Evolutionary conservation across 208 protist species (phyloP), one percentile per base, ranked within the genome.

Genomic region (Angomonas desouzai): DNA sequence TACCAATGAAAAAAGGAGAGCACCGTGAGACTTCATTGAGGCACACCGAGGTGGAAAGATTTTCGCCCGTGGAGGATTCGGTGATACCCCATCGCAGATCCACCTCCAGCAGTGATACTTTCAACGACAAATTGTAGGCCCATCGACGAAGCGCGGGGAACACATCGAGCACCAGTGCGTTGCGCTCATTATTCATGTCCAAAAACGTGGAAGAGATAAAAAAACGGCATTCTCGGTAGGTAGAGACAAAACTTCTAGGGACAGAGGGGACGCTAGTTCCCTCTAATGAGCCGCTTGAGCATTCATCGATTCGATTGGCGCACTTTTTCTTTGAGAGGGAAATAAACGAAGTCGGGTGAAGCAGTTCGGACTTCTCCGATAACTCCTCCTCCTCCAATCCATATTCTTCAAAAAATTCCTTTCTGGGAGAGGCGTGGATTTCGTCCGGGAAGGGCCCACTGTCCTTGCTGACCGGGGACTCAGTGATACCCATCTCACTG

Each of bases 21-120:
- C 95, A 98, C 22, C 89, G 83, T 30, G 96, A 94, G 20, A 98
- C 92, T 60, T 97, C 93, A 47, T 97, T 93, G 2, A 98, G 77
- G 74, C 97, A 98, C 28, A 97, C 82, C 9, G 84, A 84, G 1
- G 81, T 74, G 36, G 89, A 92, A n/a, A 94, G 60, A 38, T 92
- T 81, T 18, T 84, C 79, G 10, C 63, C 70, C 11, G 69, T 83
- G 2, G 86, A 76, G 1, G 89, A 85, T 20, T 90, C 81, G 0
- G 96, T 97, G 48, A 98, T 92, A 65, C 97, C 97, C 96, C 97
- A 98, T 56, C 97, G 93, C 34, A 98, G 79, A 68, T 98, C 96
- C 28, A 98, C 87, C 65, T 97, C 94, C 11, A 89, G 48, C 33
- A 98, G 61, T 58, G 79, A 85, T 25, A 97, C 78, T 53, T 79